Evolutionary conservation across 306 rosid species (phyloP), one percentile per base, ranked within the genome.

Genomic region (Glycyrrhiza uralensis): DNA sequence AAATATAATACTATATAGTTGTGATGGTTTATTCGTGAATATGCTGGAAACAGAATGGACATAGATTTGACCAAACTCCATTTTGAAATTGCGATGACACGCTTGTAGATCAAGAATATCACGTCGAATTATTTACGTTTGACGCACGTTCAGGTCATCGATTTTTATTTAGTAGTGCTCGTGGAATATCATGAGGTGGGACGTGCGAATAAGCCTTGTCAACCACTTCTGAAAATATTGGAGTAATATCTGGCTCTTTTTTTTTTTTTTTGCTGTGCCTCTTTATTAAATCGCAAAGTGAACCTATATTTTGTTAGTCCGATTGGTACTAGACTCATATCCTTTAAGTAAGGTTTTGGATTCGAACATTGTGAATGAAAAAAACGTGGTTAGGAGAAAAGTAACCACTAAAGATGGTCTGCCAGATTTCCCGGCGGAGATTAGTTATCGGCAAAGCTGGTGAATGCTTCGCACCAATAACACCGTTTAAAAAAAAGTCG

Each of bases 191-290:
- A 1, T 32, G 73, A 49, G 20, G 29, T 66, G 59, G 5, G 52
- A 63, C 13, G 19, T 61, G 67, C 4, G 18, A 9, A 5, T 7
- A 36, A 75, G 13, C 17, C 8, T 41, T 54, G 80, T 76, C 80
- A 65, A 65, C 74, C 10, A 75, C 66, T 65, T 52, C 29, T 52
- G 45, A 50, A 62, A 63, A 35, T n/a, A n/a, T n/a, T 7, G 45
- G 33, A 49, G n/a, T 33, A 20, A 60, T 42, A n/a, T 4, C 55
- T 63, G 41, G 4, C 64, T n/a, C n/a, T n/a, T n/a, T n/a, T n/a
- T n/a, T n/a, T n/a, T n/a, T 36, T 49, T 18, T 13, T 17, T 38
- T 23, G 15, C 15, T 10, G 0, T n/a, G 7, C 20, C 7, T 33
- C 15, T 26, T 54, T 15, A 8, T 26, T 26, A 0, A 52, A 12